Conservation (phyloP, 441 rosid species). For the Bocquillonia castaneifolia region DNA sequence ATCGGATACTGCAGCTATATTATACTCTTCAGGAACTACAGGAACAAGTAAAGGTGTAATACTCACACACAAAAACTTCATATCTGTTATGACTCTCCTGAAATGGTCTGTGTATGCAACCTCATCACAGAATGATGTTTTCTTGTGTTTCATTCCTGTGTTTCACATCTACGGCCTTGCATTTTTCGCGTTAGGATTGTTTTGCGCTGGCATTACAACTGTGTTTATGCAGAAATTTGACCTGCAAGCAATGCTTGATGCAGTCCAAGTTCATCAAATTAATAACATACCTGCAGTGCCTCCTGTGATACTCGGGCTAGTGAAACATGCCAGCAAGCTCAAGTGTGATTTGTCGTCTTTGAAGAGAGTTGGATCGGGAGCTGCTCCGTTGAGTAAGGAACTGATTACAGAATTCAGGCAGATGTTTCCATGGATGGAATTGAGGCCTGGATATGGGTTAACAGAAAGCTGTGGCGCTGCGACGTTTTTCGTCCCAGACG, state of each 20-base stretch:
- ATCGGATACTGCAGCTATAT: constrained; percentile 49
- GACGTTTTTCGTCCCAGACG: constrained; percentile 21
- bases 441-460: constrained; percentile 62
- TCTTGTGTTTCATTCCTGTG: constrained; percentile 52
- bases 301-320: constrained; percentile 49
- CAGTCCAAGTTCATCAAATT: constrained; percentile 37
- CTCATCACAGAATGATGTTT: constrained; percentile 38
- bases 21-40: constrained; percentile 70
- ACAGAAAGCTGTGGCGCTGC: constrained; percentile 55
- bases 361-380: constrained; percentile 49
- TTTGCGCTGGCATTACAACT: constrained; percentile 38
- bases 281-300: constrained; percentile 60
- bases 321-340: constrained; percentile 31
- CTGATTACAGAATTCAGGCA: constrained; percentile 36
- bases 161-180: constrained; percentile 61
- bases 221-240: constrained; percentile 52
- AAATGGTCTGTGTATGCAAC: constrained; percentile 44
- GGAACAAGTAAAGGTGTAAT: constrained; percentile 64
- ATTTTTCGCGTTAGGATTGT: constrained; percentile 48
- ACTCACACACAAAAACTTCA: constrained; percentile 51
- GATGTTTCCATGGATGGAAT: constrained; percentile 58
- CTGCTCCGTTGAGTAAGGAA: constrained; percentile 63
- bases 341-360: constrained; percentile 36
- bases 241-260: constrained; percentile 43
- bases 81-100: constrained; percentile 36